Conservation (phyloP, 2,329 filamentous ascomycete genomes). For the Pestalotiopsis sp. region DNA sequence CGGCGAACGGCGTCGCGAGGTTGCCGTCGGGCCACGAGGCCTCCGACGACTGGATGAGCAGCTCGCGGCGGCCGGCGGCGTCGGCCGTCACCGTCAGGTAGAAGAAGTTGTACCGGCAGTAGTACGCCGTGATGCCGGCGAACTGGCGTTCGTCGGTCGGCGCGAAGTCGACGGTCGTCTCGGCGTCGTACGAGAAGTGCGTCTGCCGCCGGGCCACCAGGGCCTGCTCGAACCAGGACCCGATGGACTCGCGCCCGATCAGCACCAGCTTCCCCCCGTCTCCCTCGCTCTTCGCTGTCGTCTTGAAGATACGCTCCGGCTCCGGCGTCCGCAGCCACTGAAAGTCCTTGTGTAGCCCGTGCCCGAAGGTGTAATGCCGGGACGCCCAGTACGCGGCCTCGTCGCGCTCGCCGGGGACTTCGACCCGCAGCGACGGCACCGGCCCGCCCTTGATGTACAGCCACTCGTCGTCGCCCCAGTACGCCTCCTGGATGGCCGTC, state of each 20-base stretch:
- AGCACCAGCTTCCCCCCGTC: constrained; percentile 44
- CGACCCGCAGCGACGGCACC: constrained; percentile 54
- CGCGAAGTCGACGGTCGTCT: constrained; percentile 55
- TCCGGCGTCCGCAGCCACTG: constrained; percentile 62
- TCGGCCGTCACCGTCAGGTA: constrained; percentile 62
- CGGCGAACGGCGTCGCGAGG: constrained; percentile 44
- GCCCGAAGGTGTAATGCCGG: constrained; percentile 48
- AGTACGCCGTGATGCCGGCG: constrained; percentile 63
- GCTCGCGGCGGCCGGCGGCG: constrained; percentile 57
- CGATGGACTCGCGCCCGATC: constrained; percentile 53
- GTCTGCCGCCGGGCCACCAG: constrained; percentile 57
- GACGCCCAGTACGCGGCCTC: constrained; percentile 54
- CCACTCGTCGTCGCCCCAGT: constrained; percentile 64
- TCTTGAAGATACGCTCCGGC: constrained; percentile 52
- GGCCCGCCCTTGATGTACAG: constrained; percentile 63
- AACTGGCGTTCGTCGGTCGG: constrained; percentile 63
- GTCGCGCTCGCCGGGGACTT: constrained; percentile 50
- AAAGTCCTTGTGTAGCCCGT: constrained; percentile 52
- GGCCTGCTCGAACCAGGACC: constrained; percentile 62
- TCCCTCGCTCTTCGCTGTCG: constrained; percentile 17
- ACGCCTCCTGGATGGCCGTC: constrained; percentile 60
- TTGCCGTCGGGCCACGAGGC: constrained; percentile 56
- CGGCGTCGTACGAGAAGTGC: constrained; percentile 64
- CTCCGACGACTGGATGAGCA: constrained; percentile 60
- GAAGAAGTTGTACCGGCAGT: constrained; percentile 67